phyloP scores from a whole-genome alignment of 352 stramenopile genomes.

The Globisporangium abappressorium region DNA sequence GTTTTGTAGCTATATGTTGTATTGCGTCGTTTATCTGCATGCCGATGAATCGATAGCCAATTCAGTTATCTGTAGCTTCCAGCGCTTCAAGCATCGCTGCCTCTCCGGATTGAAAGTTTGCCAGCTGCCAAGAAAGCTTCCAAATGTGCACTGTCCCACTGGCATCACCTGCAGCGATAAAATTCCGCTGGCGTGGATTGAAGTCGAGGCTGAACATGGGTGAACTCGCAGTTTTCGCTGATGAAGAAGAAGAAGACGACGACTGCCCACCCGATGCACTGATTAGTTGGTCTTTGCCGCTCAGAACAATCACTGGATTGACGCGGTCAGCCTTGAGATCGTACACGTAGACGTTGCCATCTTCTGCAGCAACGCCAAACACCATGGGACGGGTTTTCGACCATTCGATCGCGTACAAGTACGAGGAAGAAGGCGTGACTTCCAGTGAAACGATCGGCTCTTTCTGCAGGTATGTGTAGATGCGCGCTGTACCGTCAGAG shows the following conservation, averaged over 20 bases:
- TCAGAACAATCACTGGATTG: conserved; percentile 40
- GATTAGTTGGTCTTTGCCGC: conserved; percentile 25
- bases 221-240: conserved; percentile 11
- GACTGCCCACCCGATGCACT: neutral
- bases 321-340: conserved; percentile 62
- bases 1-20: conserved; percentile 1
- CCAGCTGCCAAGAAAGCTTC: conserved; percentile 81
- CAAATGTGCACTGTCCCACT: conserved; percentile 69
- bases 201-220: conserved; percentile 69
- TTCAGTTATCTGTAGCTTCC: conserved; percentile 17
- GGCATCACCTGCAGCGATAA: conserved; percentile 71
- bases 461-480: conserved; percentile 70
- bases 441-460: conserved; percentile 64
- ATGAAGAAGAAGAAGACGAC: neutral
- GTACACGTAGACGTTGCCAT: conserved; percentile 74
- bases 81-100: conserved; percentile 47
- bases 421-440: conserved; percentile 58
- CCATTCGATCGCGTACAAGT: conserved; percentile 76
- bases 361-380: conserved; percentile 66
- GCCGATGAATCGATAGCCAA: neutral
- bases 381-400: conserved; percentile 73
- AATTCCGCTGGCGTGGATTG: conserved; percentile 81
- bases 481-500: conserved; percentile 70
- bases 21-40: neutral
- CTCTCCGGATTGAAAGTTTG: conserved; percentile 75